phyloP scores from a whole-genome alignment of 208 protist genomes.

The Leishmania major region DNA sequence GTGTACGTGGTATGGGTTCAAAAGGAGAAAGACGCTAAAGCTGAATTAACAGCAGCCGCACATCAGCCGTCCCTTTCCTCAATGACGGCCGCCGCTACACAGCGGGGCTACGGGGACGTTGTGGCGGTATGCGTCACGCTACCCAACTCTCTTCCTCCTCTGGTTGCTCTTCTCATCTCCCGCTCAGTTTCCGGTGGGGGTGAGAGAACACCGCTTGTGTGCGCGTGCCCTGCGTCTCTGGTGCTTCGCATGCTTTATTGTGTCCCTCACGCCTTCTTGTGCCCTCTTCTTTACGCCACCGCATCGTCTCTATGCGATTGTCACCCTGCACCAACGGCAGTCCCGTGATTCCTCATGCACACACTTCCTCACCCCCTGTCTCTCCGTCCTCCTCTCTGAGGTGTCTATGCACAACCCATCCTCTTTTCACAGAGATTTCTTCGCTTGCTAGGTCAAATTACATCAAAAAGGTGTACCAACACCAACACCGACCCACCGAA shows the following conservation, averaged over 20 bases:
- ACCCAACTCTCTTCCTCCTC: background rate
- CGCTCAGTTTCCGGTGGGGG: background rate
- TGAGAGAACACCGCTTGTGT: background rate
- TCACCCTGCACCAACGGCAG: background rate
- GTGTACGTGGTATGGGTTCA: background rate
- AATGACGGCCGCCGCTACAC: background rate
- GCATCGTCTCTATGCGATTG: background rate
- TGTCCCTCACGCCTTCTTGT: constrained; percentile 4
- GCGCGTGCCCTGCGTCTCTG: background rate
- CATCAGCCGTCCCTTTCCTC: background rate
- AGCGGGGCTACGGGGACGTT: background rate
- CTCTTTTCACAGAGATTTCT: background rate
- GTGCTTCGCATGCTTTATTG: background rate
- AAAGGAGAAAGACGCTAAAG: background rate
- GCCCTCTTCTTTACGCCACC: background rate
- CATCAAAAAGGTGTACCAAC: background rate
- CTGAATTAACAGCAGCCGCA: background rate
- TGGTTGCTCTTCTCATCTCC: background rate
- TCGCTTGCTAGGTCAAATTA: background rate
- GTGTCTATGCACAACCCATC: background rate
- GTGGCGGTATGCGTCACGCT: background rate
- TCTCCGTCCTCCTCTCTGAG: background rate
- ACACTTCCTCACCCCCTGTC: background rate
- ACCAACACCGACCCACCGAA: background rate
- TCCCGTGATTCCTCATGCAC: background rate